Base-by-base conservation (phyloP, 768 basidiomycete species). In the Phylloporus rhodoxanthus region DNA sequence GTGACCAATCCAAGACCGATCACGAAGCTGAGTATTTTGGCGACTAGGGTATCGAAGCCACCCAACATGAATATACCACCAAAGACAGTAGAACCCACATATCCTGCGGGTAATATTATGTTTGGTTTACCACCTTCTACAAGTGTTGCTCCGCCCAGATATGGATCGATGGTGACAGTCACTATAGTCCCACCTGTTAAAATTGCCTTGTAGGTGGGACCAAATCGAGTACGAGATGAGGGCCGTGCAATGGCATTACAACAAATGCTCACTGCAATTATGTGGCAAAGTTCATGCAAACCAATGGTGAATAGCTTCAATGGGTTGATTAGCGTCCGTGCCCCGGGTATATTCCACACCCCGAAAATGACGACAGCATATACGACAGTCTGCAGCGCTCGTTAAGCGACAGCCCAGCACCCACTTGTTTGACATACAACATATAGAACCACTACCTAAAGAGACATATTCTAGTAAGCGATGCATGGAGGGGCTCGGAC, bases 1-100 rank as follows among this genome's bases (percentile, higher is more conserved):
- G 85, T 78, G n/a, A 95, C 68, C 23, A 97, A 71, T 14, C 91
- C 94, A 29, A 96, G 75, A 29, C 82, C 93, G 44, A 95, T 77
- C 45, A 94, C 83, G 59, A 94, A 92, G 70, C 91, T 93, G 67
- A 92, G 80, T 50, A 96, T 81, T 68, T 97, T 97, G 29, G 92
- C 86, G 11, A 91, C 87, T 15, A 95, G 80, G 2, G 87, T 92
- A 64, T 92, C 85, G 73, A 88, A 93, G 15, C 88, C 88, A 33
- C 83, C 87, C 23, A 92, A 72, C 20, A 91, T 76, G 58, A 93
- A 86, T n/a, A 84, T 72, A 5, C 85, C 91, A 15, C 91, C 91
- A 21, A 93, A 74, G 9, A 92, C 66, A 8, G 86, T 82, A 10
- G 88, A 91, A 17, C 91, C 91, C 29, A 91, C 63, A 66, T 93